Percentiles rank a stretch among this genome's conserved stretches.
These are phyloP conservation scores for Coniochaeta hoffmannii DNA, from an alignment of 2,329 filamentous ascomycete species.

Conservation along the genomic window DNA sequence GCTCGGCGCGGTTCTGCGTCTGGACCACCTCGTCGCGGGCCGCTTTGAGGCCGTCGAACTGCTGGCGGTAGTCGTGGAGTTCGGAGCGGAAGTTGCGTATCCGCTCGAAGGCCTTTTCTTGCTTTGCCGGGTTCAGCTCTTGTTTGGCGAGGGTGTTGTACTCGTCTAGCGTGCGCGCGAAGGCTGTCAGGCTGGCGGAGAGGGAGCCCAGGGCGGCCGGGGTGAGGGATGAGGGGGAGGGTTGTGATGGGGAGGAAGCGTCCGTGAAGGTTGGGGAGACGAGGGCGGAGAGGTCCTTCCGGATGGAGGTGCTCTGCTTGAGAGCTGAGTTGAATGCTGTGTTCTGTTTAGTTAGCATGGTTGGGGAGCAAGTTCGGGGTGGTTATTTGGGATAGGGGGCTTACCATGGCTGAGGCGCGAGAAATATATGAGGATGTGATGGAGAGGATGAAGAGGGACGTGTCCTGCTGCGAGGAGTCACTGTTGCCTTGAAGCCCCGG, in stretches of 20 bases:
- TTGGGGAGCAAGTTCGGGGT: background rate
- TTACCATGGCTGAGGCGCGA: background rate
- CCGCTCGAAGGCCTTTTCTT: constrained; percentile 81
- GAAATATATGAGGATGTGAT: background rate
- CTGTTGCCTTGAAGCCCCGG: background rate
- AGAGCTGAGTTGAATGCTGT: constrained; percentile 80
- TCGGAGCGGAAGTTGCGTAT: constrained; percentile 80
- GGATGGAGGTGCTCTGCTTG: constrained; percentile 75
- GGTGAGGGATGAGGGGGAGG: constrained; percentile 40
- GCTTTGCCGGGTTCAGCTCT: constrained; percentile 84
- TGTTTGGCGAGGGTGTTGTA: constrained; percentile 80
- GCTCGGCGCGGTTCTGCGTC: constrained; percentile 62
- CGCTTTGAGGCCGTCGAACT: constrained; percentile 71
- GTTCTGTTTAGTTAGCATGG: constrained; percentile 45
- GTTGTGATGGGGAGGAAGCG: constrained; percentile 13
- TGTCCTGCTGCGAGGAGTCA: background rate
- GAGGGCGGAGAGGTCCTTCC: constrained; percentile 67
- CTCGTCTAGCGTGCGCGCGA: constrained; percentile 86
- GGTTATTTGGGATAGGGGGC: background rate
- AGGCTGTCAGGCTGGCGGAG: constrained; percentile 60
- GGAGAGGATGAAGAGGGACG: background rate
- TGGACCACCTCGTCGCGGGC: constrained; percentile 68
- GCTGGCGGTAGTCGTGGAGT: constrained; percentile 68
- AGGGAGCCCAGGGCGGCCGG: constrained; percentile 54
- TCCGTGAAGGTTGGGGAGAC: constrained; percentile 26